Evolutionary conservation across 2,329 filamentous ascomycete species (phyloP).

Genomic region (Aureobasidium sp.): DNA sequence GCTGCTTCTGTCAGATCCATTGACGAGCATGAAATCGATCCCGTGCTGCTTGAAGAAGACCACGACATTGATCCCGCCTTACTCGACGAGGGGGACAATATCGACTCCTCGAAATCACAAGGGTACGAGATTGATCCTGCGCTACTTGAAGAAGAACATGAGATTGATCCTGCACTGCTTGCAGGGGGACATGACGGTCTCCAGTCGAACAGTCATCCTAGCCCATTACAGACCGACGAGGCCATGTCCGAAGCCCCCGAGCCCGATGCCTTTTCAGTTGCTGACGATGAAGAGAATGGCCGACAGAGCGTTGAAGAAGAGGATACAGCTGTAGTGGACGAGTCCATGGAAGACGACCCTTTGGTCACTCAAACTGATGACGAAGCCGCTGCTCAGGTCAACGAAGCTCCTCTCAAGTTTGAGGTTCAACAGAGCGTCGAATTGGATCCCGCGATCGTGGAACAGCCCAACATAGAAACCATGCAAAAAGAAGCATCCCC

Average conservation of each 20-base stretch:
- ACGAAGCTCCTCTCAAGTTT: background rate
- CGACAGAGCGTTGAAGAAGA: background rate
- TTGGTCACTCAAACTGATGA: background rate
- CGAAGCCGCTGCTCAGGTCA: background rate
- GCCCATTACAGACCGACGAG: background rate
- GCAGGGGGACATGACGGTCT: background rate
- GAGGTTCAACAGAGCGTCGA: slow-evolving; percentile 2
- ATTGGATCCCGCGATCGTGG: background rate
- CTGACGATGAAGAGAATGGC: background rate
- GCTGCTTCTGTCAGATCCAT: background rate
- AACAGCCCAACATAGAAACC: background rate
- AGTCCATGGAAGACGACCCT: background rate
- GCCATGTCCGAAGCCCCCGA: background rate
- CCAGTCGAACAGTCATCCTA: background rate
- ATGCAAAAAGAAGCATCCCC: background rate
- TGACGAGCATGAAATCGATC: background rate
- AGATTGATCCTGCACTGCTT: slow-evolving; percentile 4
- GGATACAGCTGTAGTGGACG: background rate
- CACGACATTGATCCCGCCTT: background rate
- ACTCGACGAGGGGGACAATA: background rate
- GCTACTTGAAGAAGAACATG: background rate
- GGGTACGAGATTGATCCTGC: background rate
- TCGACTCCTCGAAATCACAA: background rate
- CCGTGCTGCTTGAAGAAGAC: background rate
- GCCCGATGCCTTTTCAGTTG: background rate